Conservation (phyloP, 176 grass and related monocot genomes). For the Ensete glaucum region DNA sequence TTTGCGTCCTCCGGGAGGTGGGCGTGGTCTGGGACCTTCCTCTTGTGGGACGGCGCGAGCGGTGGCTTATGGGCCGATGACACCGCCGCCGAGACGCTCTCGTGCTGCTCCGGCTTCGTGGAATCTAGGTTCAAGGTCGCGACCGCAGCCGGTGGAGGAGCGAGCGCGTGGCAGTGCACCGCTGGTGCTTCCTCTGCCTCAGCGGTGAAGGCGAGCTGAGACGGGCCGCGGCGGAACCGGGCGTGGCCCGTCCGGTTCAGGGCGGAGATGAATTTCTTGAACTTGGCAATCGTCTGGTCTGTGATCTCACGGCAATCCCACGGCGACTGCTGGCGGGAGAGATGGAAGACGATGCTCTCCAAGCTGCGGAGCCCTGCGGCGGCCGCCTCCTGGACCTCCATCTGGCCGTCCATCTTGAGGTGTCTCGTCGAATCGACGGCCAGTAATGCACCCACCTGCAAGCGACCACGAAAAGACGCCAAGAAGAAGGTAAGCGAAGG, state of each 20-base stretch:
- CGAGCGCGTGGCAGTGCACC: not conserved
- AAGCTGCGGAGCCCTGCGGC: slow-evolving; percentile 57
- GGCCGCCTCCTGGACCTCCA: slow-evolving; percentile 63
- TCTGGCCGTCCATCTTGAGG: slow-evolving; percentile 43
- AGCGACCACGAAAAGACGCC: no score
- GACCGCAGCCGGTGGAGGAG: not conserved
- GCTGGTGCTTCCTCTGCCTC: not conserved
- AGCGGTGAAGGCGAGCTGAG: not conserved
- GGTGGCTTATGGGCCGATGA: slow-evolving; percentile 45
- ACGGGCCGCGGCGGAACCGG: slow-evolving; percentile 63
- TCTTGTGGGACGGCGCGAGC: not conserved
- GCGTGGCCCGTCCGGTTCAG: slow-evolving; percentile 92
- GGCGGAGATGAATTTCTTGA: slow-evolving; percentile 84
- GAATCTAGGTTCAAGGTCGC: slow-evolving; percentile 57
- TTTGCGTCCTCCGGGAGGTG: not conserved
- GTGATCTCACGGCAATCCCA: slow-evolving; percentile 68
- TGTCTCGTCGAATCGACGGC: slow-evolving; percentile 58
- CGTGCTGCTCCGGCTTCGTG: slow-evolving; percentile 50
- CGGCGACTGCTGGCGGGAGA: slow-evolving; percentile 29
- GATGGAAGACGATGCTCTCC: slow-evolving; percentile 57
- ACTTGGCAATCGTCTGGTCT: slow-evolving; percentile 70
- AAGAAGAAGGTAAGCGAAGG: no score
- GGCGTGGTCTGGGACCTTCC: not conserved
- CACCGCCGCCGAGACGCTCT: slow-evolving; percentile 41
- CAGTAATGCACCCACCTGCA: not conserved